Base-by-base conservation (phyloP, 2,329 filamentous ascomycete species). In the Colletotrichum camelliae region DNA sequence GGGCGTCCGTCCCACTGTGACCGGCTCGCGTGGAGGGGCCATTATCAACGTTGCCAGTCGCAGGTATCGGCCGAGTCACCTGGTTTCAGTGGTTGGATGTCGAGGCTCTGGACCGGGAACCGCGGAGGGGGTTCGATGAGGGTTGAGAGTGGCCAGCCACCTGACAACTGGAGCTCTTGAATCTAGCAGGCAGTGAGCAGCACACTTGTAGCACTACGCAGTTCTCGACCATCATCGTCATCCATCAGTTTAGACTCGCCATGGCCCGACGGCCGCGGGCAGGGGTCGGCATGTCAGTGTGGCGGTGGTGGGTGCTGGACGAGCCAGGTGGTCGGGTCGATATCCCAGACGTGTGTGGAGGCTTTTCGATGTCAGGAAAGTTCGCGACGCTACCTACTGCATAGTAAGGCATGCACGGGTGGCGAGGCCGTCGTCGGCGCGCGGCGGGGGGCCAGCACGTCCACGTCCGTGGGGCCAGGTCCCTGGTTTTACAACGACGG, bases 41-140 rank as follows among this genome's bases (percentile, higher is more conserved):
- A 76, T 73, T 24, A 65, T 69, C 67, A 73, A 70, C 60, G 76
- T 77, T 77, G 76, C 70, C 70, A 67, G 74, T 75, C n/a, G 24
- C 72, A 61, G 52, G 60, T 43, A 67, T 65, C 70, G 70, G 65
- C 58, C 58, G 43, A 76, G 58, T 76, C 62, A 69, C 70, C 64
- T 69, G 61, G 68, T 74, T 65, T 29, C 64, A 68, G 31, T 62
- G 64, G 73, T 74, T 69, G 70, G 70, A 60, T 31, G 58, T 37
- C 48, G 58, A 74, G 13, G 62, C 64, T 58, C 64, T 62, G 57
- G 60, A 29, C 24, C 33, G 55, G 31, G 7, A 37, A 4, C 33
- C 58, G 70, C 33, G 33, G 58, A 73, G 24, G 24, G 24, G 24
- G 24, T 27, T 27, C 24, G 24, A 27, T 27, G 24, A 27, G 10